Evolutionary conservation across 73 alveolate genomes (phyloP).

Genomic region (Blepharisma stoltei): DNA sequence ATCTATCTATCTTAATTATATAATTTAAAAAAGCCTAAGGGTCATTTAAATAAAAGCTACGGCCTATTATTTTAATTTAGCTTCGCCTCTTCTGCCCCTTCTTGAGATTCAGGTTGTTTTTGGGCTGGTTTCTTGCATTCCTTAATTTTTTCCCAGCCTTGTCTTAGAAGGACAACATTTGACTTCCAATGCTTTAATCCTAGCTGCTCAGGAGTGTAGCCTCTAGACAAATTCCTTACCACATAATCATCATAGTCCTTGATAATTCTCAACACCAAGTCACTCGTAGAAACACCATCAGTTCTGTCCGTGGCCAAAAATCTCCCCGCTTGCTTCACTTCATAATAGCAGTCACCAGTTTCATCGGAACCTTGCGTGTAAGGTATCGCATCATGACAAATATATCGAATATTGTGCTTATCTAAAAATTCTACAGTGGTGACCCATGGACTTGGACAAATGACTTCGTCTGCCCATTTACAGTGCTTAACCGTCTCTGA

Average conservation of each 20-base stretch:
- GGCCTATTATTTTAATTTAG: too few species aligned
- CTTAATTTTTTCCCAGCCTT: too few species aligned
- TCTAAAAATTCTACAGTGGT: conserved; percentile 77
- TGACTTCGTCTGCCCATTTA: conserved; percentile 97
- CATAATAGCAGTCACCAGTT: conserved; percentile 87
- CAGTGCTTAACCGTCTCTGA: conserved; percentile 90
- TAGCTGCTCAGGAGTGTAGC: conserved; percentile 78
- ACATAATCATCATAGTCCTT: conserved; percentile 82
- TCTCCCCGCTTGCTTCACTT: conserved; percentile 84
- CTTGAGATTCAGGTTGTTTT: too few species aligned
- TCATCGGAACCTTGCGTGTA: conserved; percentile 78
- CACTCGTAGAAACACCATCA: conserved; percentile 93
- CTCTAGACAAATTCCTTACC: conserved; percentile 84
- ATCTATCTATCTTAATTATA: too few species aligned
- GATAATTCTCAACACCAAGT: conserved; percentile 78
- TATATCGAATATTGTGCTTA: conserved; percentile 74
- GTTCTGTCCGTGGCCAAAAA: conserved; percentile 94
- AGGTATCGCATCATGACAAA: conserved; percentile 94
- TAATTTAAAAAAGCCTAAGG: too few species aligned
- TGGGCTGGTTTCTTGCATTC: too few species aligned
- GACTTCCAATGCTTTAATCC: conserved; percentile 43
- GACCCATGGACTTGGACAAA: conserved; percentile 95
- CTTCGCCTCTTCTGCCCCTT: too few species aligned
- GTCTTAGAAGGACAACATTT: too few species aligned
- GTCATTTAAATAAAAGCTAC: too few species aligned